Conservation (phyloP, 2,329 filamentous ascomycete genomes). For the Xylaria sp. region DNA sequence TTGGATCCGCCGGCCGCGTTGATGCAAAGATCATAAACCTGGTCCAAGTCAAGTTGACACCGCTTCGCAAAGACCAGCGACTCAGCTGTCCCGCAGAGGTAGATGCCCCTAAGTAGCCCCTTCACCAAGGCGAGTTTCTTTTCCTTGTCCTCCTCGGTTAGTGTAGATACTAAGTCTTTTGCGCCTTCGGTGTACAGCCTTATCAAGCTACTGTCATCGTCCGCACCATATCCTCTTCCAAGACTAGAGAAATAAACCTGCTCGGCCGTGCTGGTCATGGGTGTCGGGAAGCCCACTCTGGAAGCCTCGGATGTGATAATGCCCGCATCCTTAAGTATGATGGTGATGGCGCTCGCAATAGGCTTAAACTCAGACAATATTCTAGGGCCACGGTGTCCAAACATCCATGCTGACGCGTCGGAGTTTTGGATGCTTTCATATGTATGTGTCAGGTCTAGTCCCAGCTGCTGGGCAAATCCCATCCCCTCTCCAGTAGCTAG, state of each 20-base stretch:
- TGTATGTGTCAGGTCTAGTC: slow-evolving; percentile 58
- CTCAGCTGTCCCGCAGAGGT: slow-evolving; percentile 57
- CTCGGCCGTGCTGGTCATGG: slow-evolving; percentile 70
- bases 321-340: slow-evolving; percentile 69
- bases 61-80: slow-evolving; percentile 54
- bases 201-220: slow-evolving; percentile 58
- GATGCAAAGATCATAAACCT: slow-evolving; percentile 57
- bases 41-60: slow-evolving; percentile 56
- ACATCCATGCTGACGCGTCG: slow-evolving; percentile 69
- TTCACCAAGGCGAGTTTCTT: slow-evolving; percentile 55
- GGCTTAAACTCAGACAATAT: slow-evolving; percentile 65
- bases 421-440: slow-evolving; percentile 57
- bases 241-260: slow-evolving; percentile 71
- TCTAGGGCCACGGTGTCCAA: slow-evolving; percentile 66
- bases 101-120: slow-evolving; percentile 55
- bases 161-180: slow-evolving; percentile 46
- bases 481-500: slow-evolving; percentile 68
- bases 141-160: slow-evolving; percentile 47
- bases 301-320: slow-evolving; percentile 75
- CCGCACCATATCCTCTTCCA: slow-evolving; percentile 62
- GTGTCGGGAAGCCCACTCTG: slow-evolving; percentile 65
- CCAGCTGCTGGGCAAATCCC: slow-evolving; percentile 66
- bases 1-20: slow-evolving; percentile 57
- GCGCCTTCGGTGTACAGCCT: slow-evolving; percentile 55
- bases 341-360: slow-evolving; percentile 66